Evolutionary conservation across 2,329 filamentous ascomycete genomes (phyloP), one percentile per base, ranked within the genome.

Genomic region (Beauveria pseudobassiana): DNA sequence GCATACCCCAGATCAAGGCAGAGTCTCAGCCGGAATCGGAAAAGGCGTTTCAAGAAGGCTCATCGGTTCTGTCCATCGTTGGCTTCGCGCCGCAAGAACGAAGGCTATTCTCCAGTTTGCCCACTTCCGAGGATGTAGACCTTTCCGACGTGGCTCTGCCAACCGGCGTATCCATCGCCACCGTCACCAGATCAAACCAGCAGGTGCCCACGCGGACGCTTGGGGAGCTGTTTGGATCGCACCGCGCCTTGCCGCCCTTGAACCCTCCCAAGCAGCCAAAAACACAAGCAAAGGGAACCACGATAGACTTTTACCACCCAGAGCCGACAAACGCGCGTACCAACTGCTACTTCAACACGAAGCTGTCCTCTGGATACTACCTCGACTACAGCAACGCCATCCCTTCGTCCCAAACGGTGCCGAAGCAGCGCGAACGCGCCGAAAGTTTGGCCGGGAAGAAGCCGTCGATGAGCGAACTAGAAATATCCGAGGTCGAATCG

Each of bases 91-190:
- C 87, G 1, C 86, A 86, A 51, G 82, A 89, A 42, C 88, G 87
- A 67, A 89, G 93, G 63, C 78, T 97, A 4, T 97, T 95, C 72
- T 96, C 93, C 4, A 96, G 93, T 73, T 78, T 96, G 55, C 90
- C 75, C 9, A 52, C 69, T 16, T 69, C 73, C 2, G 63, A 69
- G 12, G 68, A 72, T 54, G 63, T 69, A 43, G 69, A 74, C 43
- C 61, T 74, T 61, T 67, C 69, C 51, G 66, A 71, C 69, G 79
- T 82, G 43, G 82, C 78, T 22, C 77, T 97, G 28, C 93, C 93
- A 0, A 87, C 85, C 62, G 91, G 91, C 43, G 83, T 96, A 48
- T 84, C 85, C 22, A 67, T 76, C 45, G 73, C 74, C 24, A 69
- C 69, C 28, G 69, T 77, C 60, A 66, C 68, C 66, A 74, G 69